These are phyloP conservation scores for Hanseniaspora lindneri DNA, from an alignment of 805 yeast genomes.

Conservation along the genomic window DNA sequence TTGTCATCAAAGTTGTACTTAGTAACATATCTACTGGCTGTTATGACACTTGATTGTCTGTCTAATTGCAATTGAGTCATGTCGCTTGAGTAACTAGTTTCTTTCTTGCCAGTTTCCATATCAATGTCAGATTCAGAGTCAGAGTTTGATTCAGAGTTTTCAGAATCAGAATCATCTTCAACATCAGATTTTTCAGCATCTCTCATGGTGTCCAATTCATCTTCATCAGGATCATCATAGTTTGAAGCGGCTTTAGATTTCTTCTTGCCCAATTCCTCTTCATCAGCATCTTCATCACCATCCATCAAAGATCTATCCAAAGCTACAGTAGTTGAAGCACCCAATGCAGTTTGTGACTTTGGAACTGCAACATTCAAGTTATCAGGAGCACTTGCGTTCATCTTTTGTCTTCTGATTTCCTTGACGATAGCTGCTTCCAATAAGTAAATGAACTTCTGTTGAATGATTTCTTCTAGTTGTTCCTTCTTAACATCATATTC, in stretches of 20 bases:
- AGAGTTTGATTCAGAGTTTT: constrained; percentile 31
- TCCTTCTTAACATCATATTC: constrained; percentile 82
- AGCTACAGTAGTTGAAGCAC: constrained; percentile 29
- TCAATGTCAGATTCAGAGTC: constrained; percentile 36
- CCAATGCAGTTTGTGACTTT: constrained; percentile 37
- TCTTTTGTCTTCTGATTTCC: constrained; percentile 74
- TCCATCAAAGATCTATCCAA: constrained; percentile 36
- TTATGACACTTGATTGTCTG: constrained; percentile 72
- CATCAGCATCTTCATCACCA: constrained; percentile 50
- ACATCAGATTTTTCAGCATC: constrained; percentile 68
- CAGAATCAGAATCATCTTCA: constrained; percentile 42
- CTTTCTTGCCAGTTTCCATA: constrained; percentile 29
- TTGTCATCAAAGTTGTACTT: constrained; percentile 83
- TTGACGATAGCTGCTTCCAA: constrained; percentile 64
- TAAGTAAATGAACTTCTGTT: constrained; percentile 50
- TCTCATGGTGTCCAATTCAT: constrained; percentile 80
- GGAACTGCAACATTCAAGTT: constrained; percentile 63
- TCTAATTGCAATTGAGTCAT: constrained; percentile 58
- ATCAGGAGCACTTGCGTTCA: constrained; percentile 40
- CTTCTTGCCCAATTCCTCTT: constrained; percentile 46
- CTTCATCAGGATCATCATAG: constrained; percentile 91
- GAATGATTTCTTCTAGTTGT: constrained; percentile 60
- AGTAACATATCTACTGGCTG: constrained; percentile 60
- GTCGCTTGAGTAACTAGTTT: constrained; percentile 22
- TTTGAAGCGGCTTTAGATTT: constrained; percentile 79